Evolutionary conservation across 192 early-diverging fungal species (phyloP), one percentile per base, ranked within the genome.

Genomic region (Geranomyces variabilis): DNA sequence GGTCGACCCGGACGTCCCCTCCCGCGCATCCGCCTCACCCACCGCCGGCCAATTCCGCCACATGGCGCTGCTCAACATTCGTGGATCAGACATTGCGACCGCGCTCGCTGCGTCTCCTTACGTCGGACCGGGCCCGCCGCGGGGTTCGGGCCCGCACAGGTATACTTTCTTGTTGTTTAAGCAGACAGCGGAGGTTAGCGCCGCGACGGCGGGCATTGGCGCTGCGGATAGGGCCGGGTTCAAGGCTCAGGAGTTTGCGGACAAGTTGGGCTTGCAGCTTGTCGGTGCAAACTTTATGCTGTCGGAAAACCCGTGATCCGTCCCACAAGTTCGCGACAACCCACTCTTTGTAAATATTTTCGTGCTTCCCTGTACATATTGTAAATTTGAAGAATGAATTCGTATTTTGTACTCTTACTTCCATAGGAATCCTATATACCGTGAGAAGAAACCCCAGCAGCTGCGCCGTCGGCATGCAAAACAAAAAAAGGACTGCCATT

Each of bases 1-100:
- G 84, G 69, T 77, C 24, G 87, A 88, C 60, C 84, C 84, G 17
- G 87, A 88, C 74, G 87, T 85, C 24, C 87, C 87, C 14, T 77
- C 78, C 56, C 74, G 75, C 22, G 47, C 33, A 0, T 59, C 84
- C 33, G 51, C 51, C 51, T 41, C 36, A 10, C 83, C 79, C 13
- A 77, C 69, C 29, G 70, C 66, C 30, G 73, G 83, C 30, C 75
- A 86, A 45, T 88, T 77, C 71, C 83, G 87, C 47, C 87, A 88
- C 62, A 86, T 84, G 87, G 60, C 84, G 5, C 77, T 86, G 33
- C 67, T 74, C 33, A 88, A 88, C 63, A 80, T 88, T 29, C 19
- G 29, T 4, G 58, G 58, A 6, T 3, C 28, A 7, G 58, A 26
- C 31, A 7, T 31, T 29, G 31, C 24, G 28, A 28, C 19, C 31